These are phyloP conservation scores for Silene vulgaris DNA, from an alignment of 179 eudicot species.

Conservation along the genomic window DNA sequence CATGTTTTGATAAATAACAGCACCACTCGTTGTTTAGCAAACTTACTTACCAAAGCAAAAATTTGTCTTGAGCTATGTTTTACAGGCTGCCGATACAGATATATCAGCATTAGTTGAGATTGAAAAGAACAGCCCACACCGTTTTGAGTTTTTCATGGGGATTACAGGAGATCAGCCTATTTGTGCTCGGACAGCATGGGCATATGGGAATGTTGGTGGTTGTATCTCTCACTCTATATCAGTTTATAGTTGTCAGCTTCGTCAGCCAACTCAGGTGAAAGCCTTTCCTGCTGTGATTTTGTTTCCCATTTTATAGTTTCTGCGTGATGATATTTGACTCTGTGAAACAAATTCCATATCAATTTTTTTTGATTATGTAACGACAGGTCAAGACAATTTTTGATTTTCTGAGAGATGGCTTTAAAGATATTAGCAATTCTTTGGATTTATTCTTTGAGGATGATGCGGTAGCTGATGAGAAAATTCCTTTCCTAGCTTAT, in stretches of 20 bases:
- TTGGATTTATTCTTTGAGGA: slow-evolving; percentile 85
- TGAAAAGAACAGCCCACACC: slow-evolving; percentile 94
- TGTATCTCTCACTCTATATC: slow-evolving; percentile 95
- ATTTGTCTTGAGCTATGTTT: slow-evolving; percentile 23
- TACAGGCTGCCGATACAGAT: slow-evolving; percentile 96
- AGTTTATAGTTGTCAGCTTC: slow-evolving; percentile 87
- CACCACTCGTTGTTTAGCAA: neutral
- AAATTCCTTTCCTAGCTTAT: slow-evolving; percentile 90
- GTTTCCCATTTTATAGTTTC: neutral
- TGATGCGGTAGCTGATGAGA: slow-evolving; percentile 95
- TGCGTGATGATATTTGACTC: neutral
- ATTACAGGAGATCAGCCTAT: slow-evolving; percentile 88
- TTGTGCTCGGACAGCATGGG: slow-evolving; percentile 99
- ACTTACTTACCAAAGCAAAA: neutral
- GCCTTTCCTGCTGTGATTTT: neutral
- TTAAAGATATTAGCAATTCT: slow-evolving; percentile 80
- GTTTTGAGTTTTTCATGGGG: slow-evolving; percentile 99
- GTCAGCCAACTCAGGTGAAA: slow-evolving; percentile 77
- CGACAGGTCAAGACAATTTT: slow-evolving; percentile 83
- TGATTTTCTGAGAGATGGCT: slow-evolving; percentile 85
- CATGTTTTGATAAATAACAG: neutral
- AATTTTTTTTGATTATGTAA: neutral
- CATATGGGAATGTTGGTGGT: slow-evolving; percentile 94
- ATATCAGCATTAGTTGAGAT: slow-evolving; percentile 92
- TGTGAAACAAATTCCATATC: neutral